A percentile compares a stretch with the other conserved stretches of the same genome.
Conservation (phyloP, 805 yeast genomes). For the Spathaspora sp. region DNA sequence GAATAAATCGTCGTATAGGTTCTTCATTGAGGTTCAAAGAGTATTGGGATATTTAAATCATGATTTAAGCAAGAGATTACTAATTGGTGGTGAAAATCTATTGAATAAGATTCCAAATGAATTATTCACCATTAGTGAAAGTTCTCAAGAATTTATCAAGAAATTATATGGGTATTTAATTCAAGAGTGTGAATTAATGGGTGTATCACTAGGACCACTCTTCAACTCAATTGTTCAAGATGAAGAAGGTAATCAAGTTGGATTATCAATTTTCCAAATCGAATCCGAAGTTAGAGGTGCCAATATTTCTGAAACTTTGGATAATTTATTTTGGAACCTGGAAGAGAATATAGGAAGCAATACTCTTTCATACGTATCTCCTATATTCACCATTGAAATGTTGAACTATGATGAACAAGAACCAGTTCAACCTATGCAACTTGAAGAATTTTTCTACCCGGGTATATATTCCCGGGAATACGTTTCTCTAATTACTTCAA, state of each 20-base stretch:
- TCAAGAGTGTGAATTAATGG: neutral
- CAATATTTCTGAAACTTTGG: slow-evolving; percentile 28
- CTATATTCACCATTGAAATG: slow-evolving; percentile 28
- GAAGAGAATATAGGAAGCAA: slow-evolving; percentile 25
- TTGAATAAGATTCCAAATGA: slow-evolving; percentile 15
- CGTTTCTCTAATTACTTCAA: slow-evolving; percentile 15
- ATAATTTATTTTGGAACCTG: slow-evolving; percentile 35
- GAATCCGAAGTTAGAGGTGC: slow-evolving; percentile 25
- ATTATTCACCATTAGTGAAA: slow-evolving; percentile 14
- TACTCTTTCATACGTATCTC: slow-evolving; percentile 24
- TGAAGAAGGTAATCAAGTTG: slow-evolving; percentile 11
- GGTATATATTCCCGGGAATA: slow-evolving; percentile 26
- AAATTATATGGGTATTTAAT: slow-evolving; percentile 8
- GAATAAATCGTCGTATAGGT: slow-evolving; percentile 5
- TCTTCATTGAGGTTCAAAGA: slow-evolving; percentile 21
- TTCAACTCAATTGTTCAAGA: slow-evolving; percentile 24
- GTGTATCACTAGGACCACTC: slow-evolving; percentile 7
- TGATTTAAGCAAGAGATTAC: slow-evolving; percentile 16
- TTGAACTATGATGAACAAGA: slow-evolving; percentile 20
- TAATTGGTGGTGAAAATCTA: slow-evolving; percentile 17
- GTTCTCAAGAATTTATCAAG: slow-evolving; percentile 15
- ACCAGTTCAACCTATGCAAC: slow-evolving; percentile 14
- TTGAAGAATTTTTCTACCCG: slow-evolving; percentile 33
- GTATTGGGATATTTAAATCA: slow-evolving; percentile 16
- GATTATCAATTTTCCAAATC: slow-evolving; percentile 26